Evolutionary conservation across 1,284 basidiomycete species (phyloP).

Genomic region (Vanrija pseudolonga): DNA sequence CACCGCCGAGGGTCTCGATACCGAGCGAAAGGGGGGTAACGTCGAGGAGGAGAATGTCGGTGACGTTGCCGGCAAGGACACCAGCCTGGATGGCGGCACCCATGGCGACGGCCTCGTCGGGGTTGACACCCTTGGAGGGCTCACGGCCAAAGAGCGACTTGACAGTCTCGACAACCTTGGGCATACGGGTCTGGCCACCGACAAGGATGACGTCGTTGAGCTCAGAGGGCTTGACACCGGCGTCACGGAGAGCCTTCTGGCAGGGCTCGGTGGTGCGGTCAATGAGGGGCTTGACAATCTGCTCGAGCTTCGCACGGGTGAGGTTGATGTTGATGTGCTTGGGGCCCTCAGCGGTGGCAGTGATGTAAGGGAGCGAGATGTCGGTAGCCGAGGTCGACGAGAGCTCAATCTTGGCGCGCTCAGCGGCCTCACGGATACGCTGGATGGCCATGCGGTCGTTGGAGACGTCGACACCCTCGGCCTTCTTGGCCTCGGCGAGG

Average conservation of each 20-base stretch:
- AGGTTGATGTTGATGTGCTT: slow-evolving; percentile 95
- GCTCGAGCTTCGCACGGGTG: slow-evolving; percentile 84
- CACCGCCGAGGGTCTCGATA: slow-evolving; percentile 97
- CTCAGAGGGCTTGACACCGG: slow-evolving; percentile 85
- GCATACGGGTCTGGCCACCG: slow-evolving; percentile 98
- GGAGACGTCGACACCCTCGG: slow-evolving; percentile 74
- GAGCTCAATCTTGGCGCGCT: slow-evolving; percentile 98
- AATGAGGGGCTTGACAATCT: slow-evolving; percentile 75
- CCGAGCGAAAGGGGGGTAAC: slow-evolving; percentile 72
- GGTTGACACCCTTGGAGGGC: slow-evolving; percentile 96
- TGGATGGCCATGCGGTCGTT: slow-evolving; percentile 96
- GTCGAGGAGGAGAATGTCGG: slow-evolving; percentile 91
- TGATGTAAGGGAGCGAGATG: slow-evolving; percentile 96
- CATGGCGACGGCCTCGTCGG: slow-evolving; percentile 90
- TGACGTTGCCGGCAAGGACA: slow-evolving; percentile 93
- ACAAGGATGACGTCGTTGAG: slow-evolving; percentile 97
- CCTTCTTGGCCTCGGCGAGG: slow-evolving; percentile 91
- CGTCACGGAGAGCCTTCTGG: slow-evolving; percentile 90
- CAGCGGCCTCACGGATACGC: slow-evolving; percentile 96
- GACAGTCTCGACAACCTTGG: slow-evolving; percentile 88
- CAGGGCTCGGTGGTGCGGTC: slow-evolving; percentile 92
- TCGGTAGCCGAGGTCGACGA: slow-evolving; percentile 92
- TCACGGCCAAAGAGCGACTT: slow-evolving; percentile 90
- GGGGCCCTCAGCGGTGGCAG: slow-evolving; percentile 86
- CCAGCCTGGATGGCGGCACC: slow-evolving; percentile 92